Evolutionary conservation across 2,329 filamentous ascomycete species (phyloP).

Genomic region (Trichoderma cornu-damae): DNA sequence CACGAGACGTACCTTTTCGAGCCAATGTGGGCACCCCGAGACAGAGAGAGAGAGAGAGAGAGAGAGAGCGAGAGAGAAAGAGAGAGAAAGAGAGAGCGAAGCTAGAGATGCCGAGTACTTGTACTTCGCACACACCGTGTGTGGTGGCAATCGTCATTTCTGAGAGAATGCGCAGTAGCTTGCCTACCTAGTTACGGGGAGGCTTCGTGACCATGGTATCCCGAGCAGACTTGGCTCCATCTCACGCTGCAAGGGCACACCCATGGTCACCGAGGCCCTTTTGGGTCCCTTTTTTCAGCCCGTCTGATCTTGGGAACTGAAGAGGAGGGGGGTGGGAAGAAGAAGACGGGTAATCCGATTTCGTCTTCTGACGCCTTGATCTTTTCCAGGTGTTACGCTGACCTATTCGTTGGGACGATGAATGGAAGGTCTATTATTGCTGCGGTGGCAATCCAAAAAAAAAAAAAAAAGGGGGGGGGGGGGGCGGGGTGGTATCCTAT

Average conservation of each 20-base stretch:
- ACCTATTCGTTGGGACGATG: not conserved
- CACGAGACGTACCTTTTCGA: constrained; percentile 4
- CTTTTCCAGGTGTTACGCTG: not conserved
- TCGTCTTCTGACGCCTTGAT: not conserved
- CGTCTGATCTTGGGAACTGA: not conserved
- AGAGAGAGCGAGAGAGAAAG: not conserved
- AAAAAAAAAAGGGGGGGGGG: too few species aligned
- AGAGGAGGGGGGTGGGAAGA: not conserved
- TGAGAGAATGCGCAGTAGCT: not conserved
- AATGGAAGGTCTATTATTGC: not conserved
- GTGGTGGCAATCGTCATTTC: not conserved
- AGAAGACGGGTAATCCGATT: not conserved
- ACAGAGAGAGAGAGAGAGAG: not conserved
- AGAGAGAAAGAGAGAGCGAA: not conserved
- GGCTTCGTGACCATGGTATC: not conserved
- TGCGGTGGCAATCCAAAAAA: not conserved
- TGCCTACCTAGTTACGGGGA: not conserved
- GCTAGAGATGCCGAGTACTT: too few species aligned
- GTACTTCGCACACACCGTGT: not conserved
- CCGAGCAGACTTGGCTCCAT: not conserved
- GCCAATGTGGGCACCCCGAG: not conserved
- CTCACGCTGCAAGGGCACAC: not conserved
- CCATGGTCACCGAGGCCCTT: not conserved
- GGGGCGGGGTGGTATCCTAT: not conserved
- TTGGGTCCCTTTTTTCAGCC: not conserved